Evolutionary conservation across 2,329 filamentous ascomycete genomes (phyloP), one percentile per base, ranked within the genome.

Genomic region (Colletotrichum eremochloae): DNA sequence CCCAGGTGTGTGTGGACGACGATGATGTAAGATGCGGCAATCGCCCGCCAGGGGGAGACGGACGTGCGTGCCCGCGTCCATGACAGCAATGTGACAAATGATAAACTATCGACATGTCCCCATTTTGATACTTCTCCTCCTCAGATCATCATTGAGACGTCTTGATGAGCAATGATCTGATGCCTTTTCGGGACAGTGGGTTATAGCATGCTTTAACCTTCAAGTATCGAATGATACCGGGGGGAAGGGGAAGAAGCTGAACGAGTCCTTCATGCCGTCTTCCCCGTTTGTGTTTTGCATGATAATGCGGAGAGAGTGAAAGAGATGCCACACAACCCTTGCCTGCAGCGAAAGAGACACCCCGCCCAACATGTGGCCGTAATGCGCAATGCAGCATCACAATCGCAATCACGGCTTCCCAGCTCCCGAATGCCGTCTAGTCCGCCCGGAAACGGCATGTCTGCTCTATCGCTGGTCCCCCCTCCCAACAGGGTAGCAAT

Each of bases 11-110:
- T 42, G 12, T 46, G 18, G 36, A 31, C 29, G 56, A 60, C 29
- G 46, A 44, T 71, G 65, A 71, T 68, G 69, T 68, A 68, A 71
- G 69, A 71, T 63, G 58, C 65, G 53, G 64, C 64, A 58, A 71
- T 63, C 52, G 52, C 53, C 69, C 58, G 57, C 48, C 63, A 15
- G 61, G 61, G 61, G 48, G 18, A 29, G 40, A 14, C n/a, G 14
- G 46, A 36, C 14, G 40, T 31, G 44, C n/a, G 44, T 36, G 33
- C n/a, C 46, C 61, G 31, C 61, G 61, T 63, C 36, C 60, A 63
- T 52, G 60, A 15, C 44, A 52, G 24, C 9, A 40, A 52, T 53
- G 46, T 63, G 48, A 63, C 46, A 63, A 33, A 42, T 53, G 61
- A 63, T n/a, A 48, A n/a, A 46, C 14, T 5, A 18, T 29, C 18